Percentiles rank a stretch among this genome's conserved stretches.
phyloP scores from a whole-genome alignment of 1,284 basidiomycete genomes.

The Melampsora medusae region DNA sequence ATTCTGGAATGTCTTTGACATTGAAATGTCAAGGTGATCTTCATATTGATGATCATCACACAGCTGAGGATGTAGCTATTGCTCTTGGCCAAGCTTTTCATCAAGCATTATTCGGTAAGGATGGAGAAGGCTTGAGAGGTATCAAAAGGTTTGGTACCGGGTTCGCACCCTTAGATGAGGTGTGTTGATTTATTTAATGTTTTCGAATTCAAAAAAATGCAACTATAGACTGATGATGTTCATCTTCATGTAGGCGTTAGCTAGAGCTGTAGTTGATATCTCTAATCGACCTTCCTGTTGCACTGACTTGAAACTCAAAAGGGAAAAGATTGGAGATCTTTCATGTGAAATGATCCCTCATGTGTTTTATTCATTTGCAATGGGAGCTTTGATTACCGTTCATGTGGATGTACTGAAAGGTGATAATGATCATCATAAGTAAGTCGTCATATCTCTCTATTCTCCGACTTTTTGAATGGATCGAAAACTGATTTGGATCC shows the following conservation, averaged over 20 bases:
- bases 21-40: conserved; percentile 92
- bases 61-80: conserved; percentile 73
- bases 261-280: conserved; percentile 94
- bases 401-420: conserved; percentile 92
- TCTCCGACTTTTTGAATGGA: not conserved
- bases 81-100: conserved; percentile 78
- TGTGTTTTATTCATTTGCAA: conserved; percentile 87
- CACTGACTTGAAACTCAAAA: conserved; percentile 79
- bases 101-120: conserved; percentile 77
- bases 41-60: conserved; percentile 98
- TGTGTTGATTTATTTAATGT: conserved; percentile 51
- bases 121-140: conserved; percentile 65
- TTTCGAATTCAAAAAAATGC: not conserved
- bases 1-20: conserved; percentile 64
- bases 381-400: conserved; percentile 81
- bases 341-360: conserved; percentile 88
- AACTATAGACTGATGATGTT: conserved; percentile 7
- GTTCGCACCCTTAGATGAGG: conserved; percentile 95
- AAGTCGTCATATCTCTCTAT: conserved; percentile 50
- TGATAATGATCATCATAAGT: conserved; percentile 97
- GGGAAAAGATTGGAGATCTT: conserved; percentile 95
- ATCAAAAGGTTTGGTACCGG: conserved; percentile 94
- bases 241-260: conserved; percentile 68
- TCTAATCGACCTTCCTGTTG: conserved; percentile 95
- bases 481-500: not conserved